phyloP scores from a whole-genome alignment of 306 rosid species.

The Lablab purpureus region DNA sequence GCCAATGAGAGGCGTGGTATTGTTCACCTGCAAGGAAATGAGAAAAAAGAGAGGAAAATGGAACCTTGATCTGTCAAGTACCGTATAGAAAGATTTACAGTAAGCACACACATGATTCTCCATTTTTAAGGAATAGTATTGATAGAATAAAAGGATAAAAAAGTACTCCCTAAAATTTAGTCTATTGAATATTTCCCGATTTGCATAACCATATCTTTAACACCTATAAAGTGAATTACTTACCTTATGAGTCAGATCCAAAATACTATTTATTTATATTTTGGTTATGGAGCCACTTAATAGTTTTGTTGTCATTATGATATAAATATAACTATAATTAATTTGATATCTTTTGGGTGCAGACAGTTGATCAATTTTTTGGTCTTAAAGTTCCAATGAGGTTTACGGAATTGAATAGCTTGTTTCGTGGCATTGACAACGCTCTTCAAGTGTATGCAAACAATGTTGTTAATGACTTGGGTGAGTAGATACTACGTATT shows the following conservation, averaged over 20 bases:
- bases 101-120: no score
- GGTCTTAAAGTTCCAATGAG: constrained; percentile 97
- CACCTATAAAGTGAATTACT: neutral
- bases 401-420: constrained; percentile 79
- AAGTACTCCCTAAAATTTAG: no score
- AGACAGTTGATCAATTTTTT: constrained; percentile 97
- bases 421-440: constrained; percentile 96
- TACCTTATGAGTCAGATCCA: neutral
- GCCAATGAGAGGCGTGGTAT: no score
- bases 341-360: constrained; percentile 52
- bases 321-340: neutral
- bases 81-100: no score
- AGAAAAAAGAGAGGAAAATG: no score
- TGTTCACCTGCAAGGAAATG: no score
- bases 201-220: no score
- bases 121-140: no score
- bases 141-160: no score
- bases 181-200: no score
- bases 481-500: constrained; percentile 55
- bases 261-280: neutral
- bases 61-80: no score
- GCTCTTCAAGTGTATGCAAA: constrained; percentile 90
- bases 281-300: neutral
- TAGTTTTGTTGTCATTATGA: neutral
- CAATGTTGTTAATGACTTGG: constrained; percentile 71